Base-by-base conservation (phyloP, 306 rosid genomes). In the Lathyrus aphaca region DNA sequence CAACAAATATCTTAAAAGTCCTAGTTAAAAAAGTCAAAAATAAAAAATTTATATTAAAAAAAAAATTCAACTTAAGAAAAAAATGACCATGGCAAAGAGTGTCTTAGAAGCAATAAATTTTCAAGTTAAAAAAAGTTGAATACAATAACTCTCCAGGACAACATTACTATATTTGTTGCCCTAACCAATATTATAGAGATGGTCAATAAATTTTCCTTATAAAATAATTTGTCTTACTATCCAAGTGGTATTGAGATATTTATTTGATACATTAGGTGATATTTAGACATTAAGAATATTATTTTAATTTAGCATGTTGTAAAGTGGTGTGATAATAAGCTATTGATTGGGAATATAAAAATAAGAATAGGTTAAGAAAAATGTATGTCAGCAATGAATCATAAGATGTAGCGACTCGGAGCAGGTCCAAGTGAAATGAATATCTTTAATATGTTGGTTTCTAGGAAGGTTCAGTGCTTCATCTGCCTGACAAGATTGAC, bases 381-480 rank as follows among this genome's bases (percentile, higher is more conserved):
- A 46, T 80, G 68, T 15, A 23, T 55, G 42, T 83, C 79, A 69
- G 21, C 18, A 18, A 19, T 66, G 54, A 42, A 53, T 64, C 6
- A 10, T 65, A 3, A 38, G 38, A 54, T 11, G 75, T 10, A 37
- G 64, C 16, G 9, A 8, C 40, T 12, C n/a, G 70, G 1, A 6
- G 3, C 64, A 37, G 32, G 88, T 82, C 89, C 85, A 86, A 29
- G 83, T 88, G 83, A 84, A 88, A 74, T 86, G 87, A 82, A 84
- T 79, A 59, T 68, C 17, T 55, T 25, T 0, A 40, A 42, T 35
- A 3, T 49, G 42, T 27, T 21, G 49, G 57, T 37, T 84, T 81
- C 95, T 49, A 0, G 19, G 95, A 84, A 82, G 73, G 21, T 82
- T 19, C 13, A 4, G 4, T 25, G 3, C 4, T 25, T 25, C 29